These are phyloP conservation scores for Wickerhamomyces xylosicus DNA, from an alignment of 805 yeast genomes.

Conservation along the genomic window DNA sequence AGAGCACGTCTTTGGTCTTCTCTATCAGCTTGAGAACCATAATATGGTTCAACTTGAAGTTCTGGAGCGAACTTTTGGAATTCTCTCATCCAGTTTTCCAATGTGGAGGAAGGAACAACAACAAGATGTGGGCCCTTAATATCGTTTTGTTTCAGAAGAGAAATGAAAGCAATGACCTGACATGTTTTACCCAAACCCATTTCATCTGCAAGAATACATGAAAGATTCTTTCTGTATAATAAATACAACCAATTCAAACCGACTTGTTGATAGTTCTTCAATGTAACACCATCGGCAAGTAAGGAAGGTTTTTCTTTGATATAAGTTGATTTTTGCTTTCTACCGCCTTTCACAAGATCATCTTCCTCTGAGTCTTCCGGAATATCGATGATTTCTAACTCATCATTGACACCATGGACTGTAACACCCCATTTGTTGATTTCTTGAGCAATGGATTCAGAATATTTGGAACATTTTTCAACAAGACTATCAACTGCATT, in stretches of 20 bases:
- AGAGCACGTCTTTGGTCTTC: slow-evolving; percentile 72
- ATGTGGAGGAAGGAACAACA: slow-evolving; percentile 92
- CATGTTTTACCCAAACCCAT: slow-evolving; percentile 98
- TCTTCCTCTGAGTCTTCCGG: slow-evolving; percentile 20
- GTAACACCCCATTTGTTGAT: slow-evolving; percentile 86
- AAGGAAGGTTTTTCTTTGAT: slow-evolving; percentile 65
- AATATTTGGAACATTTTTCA: slow-evolving; percentile 70
- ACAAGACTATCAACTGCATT: slow-evolving; percentile 92
- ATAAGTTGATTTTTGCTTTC: slow-evolving; percentile 25
- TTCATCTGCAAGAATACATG: slow-evolving; percentile 95
- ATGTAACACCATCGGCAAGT: slow-evolving; percentile 48
- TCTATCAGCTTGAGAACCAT: slow-evolving; percentile 81
- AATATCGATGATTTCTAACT: slow-evolving; percentile 52
- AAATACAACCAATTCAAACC: slow-evolving; percentile 90
- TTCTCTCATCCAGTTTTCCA: slow-evolving; percentile 96
- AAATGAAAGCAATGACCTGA: slow-evolving; percentile 88
- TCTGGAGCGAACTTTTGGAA: slow-evolving; percentile 81
- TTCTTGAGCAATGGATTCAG: slow-evolving; percentile 57
- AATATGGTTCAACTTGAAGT: slow-evolving; percentile 80
- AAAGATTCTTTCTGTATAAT: slow-evolving; percentile 65
- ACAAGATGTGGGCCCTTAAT: slow-evolving; percentile 76
- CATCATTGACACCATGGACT: slow-evolving; percentile 52
- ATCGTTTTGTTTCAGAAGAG: slow-evolving; percentile 64
- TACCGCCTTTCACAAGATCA: slow-evolving; percentile 21
- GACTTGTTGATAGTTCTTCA: slow-evolving; percentile 91